Evolutionary conservation across 2,329 filamentous ascomycete species (phyloP), one percentile per base, ranked within the genome.

Genomic region (Didymella arachidicola): DNA sequence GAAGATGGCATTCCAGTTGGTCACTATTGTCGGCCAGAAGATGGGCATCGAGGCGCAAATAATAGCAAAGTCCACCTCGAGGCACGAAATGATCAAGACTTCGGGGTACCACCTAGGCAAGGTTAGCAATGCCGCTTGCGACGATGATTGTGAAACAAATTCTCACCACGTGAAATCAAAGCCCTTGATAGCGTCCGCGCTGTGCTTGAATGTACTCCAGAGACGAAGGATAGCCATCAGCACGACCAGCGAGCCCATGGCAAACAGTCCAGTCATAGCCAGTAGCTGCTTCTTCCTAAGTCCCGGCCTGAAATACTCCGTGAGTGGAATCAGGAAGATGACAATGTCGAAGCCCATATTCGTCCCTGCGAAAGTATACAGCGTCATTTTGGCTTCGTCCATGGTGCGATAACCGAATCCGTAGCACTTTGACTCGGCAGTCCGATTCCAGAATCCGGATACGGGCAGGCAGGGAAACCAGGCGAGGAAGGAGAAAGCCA

Each of bases 31-130:
- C 7, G 73, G 74, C 74, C 74, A 77, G 65, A 77, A 76, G 32
- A 76, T 75, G 16, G 74, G 74, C 57, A 77, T 73, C 8, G 71
- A 74, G 29, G 72, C 74, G 60, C 70, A 75, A 25, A 75, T 71
- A 53, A 77, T 75, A 14, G 74, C 74, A 43, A 77, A 70, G 32
- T 75, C 68, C 47, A 76, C 61, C 54, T 77, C 74, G 32, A 77
- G 62, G 44, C 64, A 69, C 14, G 70, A 71, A 41, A 76, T 62
- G 34, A 75, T 68, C n/a, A 73, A 52, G 3, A 65, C 63, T 27
- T 69, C 62, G 0, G 69, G 68, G 16, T 71, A 70, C 68, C 71
- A 71, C 41, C 41, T 43, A 12, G 18, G 5, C 6, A 10, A 26
- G 2, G 18, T 43, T 18, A 43, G 25, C 5, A 27, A 16, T 14